Evolutionary conservation across 179 eudicot species (phyloP), one percentile per base, ranked within the genome.

Genomic region (Heliamphora pulchella): DNA sequence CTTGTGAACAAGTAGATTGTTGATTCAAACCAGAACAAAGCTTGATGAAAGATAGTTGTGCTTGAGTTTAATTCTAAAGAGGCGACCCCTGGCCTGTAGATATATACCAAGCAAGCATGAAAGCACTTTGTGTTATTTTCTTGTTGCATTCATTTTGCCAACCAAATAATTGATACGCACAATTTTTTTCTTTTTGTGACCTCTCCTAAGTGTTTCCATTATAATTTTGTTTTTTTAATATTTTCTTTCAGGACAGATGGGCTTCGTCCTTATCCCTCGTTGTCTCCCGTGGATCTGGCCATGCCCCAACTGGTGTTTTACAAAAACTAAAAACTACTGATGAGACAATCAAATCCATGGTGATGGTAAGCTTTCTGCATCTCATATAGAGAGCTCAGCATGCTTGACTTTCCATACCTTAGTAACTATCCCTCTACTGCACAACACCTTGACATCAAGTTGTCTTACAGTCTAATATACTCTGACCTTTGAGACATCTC

Each of bases 281-380:
- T 71, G 74, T 48, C 55, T 47, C 8, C 39, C 22, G 22, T 15
- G 46, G 44, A 69, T 39, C 15, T 69, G 53, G 43, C 53, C 9
- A 6, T 14, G 3, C 44, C 73, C 54, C 53, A 17, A 20, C 74
- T n/a, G 5, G 0, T 14, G 8, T 70, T 48, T 70, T 70, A 9
- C 53, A 1, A 70, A 6, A 70, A 47, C 54, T 47, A 17, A 7
- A 0, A 46, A 46, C 1, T 2, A 6, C 4, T 11, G 71, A 46
- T n/a, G 6, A 0, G 1, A 0, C 39, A 17, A 46, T 71, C 11
- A 8, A 71, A 71, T 71, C 47, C 54, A 71, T 48, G 13, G 4
- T 46, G 31, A 51, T 47, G 74, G 55, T 48, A 71, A 71, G 74
- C 74, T 47, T 17, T 47, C 55, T 10, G 74, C 55, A 71, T 31